Evolutionary conservation across 768 basidiomycete species (phyloP), one percentile per base, ranked within the genome.

Genomic region (Chalciporus piperatus): DNA sequence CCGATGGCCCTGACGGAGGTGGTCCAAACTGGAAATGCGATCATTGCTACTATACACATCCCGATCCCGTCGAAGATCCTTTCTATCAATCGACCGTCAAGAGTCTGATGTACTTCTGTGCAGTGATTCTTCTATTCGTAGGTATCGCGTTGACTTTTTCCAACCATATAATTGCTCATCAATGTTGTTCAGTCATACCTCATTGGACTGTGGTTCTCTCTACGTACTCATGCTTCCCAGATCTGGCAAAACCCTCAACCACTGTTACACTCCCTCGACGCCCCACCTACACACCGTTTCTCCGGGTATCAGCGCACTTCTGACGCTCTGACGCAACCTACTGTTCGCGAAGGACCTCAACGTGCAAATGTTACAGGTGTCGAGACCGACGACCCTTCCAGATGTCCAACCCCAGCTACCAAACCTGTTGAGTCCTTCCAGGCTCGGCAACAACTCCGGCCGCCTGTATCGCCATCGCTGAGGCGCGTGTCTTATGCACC

Each of bases 221-320:
- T 99, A 16, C 87, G 92, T 42, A 99, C 97, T 1, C 97, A 99
- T 66, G 97, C 97, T 7, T 85, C 89, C 13, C 97, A 98, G 66
- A 99, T 99, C 59, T 99, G 97, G 97, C 94, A 98, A 66, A 98
- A 98, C 65, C 95, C 95, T 3, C 93, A 89, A 54, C 87, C 84
- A 43, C 76, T 94, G 3, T 70, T 93, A 47, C 83, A 91, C 33
- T 73, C 81, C 3, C 69, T 81, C 46, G 89, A 91, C 40, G 62
- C 86, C 16, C 75, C 81, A 6, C 66, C 74, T 14, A 55, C 64
- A 25, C 74, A 78, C 23, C 81, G 90, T 33, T 58, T 80, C 38
- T 87, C 87, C 8, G 51, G 85, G 32, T 88, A 89, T 66, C 83
- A 87, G 55, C 82, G 81, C 48, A 64, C 80, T 12, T 8, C 44